Conservation (phyloP, 2,329 filamentous ascomycete genomes). For the Thelonectria rubi region DNA sequence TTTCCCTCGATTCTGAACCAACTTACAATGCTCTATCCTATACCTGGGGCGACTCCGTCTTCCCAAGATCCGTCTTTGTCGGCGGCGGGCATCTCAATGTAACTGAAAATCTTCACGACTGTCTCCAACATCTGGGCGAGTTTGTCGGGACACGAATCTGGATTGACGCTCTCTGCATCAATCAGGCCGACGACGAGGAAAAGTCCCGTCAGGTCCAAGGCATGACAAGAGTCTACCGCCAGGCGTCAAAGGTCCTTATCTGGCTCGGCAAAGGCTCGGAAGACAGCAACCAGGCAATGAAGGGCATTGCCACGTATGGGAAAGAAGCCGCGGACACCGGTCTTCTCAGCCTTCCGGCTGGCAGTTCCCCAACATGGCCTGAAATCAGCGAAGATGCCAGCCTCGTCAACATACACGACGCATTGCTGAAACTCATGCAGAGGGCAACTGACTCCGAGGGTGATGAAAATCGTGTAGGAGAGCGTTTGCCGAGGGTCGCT, state of each 20-base stretch:
- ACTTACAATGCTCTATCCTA: conserved; percentile 22
- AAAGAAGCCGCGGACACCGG: conserved; percentile 12
- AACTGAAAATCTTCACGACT: conserved; percentile 15
- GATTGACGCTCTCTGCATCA: conserved; percentile 25
- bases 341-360: conserved; percentile 4
- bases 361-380: conserved; percentile 1
- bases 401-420: background rate
- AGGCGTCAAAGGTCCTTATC: conserved; percentile 12
- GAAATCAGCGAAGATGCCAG: conserved; percentile 6
- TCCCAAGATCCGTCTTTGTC: conserved; percentile 7
- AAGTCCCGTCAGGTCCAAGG: conserved; percentile 20
- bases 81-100: conserved; percentile 3
- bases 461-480: background rate
- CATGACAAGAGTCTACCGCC: conserved; percentile 19
- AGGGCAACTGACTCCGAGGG: conserved; percentile 16
- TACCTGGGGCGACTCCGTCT: conserved; percentile 18
- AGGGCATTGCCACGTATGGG: conserved; percentile 9
- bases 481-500: conserved; percentile 17
- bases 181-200: conserved; percentile 18
- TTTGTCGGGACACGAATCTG: conserved; percentile 15
- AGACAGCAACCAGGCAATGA: conserved; percentile 14
- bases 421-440: conserved; percentile 11
- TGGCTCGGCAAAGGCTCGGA: conserved; percentile 16
- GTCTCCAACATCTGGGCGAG: conserved; percentile 1
- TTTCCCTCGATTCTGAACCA: conserved; percentile 12